Base-by-base conservation (phyloP, 441 rosid species). In the Gossypium laxum region DNA sequence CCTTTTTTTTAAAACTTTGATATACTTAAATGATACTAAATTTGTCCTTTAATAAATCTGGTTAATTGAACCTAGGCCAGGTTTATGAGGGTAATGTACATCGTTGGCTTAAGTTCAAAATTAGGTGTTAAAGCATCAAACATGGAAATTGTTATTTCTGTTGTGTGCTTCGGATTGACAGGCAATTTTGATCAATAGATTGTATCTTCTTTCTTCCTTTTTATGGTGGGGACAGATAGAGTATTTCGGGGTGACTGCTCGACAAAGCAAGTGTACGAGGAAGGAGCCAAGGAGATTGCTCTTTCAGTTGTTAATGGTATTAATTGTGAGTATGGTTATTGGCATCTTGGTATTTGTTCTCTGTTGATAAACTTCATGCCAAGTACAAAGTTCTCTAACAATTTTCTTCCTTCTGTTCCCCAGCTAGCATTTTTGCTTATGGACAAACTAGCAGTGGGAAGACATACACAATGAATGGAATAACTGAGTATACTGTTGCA, bases 361-460 rank as follows among this genome's bases (percentile, higher is more conserved):
- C 41, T 18, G 21, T 65, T 48, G 18, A 21, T 18, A 52, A 56
- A 55, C 43, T 67, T 17, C 45, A 67, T 2, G 2, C 11, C 10
- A 67, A 63, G 59, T 34, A n/a, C 22, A 59, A 74, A 62, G 60
- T 60, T 79, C 34, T 24, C 14, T 19, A 26, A 70, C 38, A 18
- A 72, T 18, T n/a, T 41, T 50, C 24, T 30, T 62, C 15, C 60
- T 73, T 26, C 21, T 67, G 66, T 74, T 75, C 63, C 65, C 59
- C 91, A 91, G 97, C 97, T 22, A 91, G 96, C 65, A 85, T 91
- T 38, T 91, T 91, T 65, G 96, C 96, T 0, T 91, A 91, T 81
- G 96, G 96, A 32, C 97, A 91, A 83, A 91, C 97, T 34, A 84
- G 92, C 79, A 90, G 97, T 79, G 97, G 97, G 81, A 91, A 91